These are phyloP conservation scores for Paragyromitra xinjiangensis DNA, from an alignment of 495 filamentous ascomycete species.

Conservation along the genomic window DNA sequence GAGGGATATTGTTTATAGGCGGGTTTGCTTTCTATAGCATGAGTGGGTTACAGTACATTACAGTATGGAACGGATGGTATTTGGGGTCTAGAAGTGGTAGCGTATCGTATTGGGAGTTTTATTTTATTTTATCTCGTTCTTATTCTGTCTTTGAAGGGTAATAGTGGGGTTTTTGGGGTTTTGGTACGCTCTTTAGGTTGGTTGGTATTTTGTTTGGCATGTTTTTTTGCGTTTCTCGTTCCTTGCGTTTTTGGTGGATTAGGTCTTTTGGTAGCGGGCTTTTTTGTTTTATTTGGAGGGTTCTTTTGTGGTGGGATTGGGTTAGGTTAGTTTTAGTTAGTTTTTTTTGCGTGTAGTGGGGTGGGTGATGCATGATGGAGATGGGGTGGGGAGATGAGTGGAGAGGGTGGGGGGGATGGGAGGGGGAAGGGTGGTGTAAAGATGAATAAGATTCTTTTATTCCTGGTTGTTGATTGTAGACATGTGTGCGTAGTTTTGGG, in stretches of 20 bases:
- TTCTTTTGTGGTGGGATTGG: neutral
- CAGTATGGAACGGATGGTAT: neutral
- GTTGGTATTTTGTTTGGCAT: neutral
- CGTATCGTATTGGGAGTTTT: constrained; percentile 1
- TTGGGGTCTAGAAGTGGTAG: neutral
- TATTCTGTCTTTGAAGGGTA: constrained; percentile 1
- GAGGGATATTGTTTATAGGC: constrained; percentile 3
- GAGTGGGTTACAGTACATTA: neutral
- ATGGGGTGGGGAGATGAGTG: neutral
- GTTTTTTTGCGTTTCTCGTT: too few species aligned
- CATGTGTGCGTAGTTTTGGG: neutral
- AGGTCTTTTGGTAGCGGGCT: neutral
- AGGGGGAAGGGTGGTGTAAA: neutral
- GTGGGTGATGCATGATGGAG: too few species aligned
- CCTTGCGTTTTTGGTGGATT: neutral
- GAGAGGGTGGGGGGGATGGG: neutral
- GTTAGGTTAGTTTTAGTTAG: too few species aligned
- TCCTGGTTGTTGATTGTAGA: neutral
- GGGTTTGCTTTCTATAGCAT: neutral
- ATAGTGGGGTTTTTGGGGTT: neutral
- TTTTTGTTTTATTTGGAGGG: neutral
- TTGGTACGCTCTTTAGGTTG: neutral
- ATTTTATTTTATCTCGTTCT: neutral
- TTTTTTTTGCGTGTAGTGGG: neutral
- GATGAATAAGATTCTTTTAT: neutral